Conservation (phyloP, 257 asterid species). For the Lithospermum erythrorhizon region DNA sequence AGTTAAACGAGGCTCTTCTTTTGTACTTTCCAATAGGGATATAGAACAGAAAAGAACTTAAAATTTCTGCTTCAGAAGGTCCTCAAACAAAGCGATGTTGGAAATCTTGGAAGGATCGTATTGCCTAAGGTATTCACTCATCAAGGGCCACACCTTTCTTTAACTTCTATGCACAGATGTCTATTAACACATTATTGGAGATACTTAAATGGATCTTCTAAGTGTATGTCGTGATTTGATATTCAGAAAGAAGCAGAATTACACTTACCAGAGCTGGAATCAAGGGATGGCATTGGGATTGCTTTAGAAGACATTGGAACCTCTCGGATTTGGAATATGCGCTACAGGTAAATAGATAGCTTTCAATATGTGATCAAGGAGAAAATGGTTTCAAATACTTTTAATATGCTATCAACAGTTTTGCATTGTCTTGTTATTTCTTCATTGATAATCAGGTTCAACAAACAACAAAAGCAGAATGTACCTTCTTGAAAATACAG, state of each 20-base stretch:
- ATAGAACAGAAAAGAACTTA: slow-evolving; percentile 64
- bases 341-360: slow-evolving; percentile 43
- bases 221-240: background rate
- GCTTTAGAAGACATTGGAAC: slow-evolving; percentile 91
- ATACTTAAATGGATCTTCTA: background rate
- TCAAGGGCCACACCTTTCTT: background rate
- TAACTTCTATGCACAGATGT: too few relatives aligned
- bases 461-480: slow-evolving; percentile 89
- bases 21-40: slow-evolving; percentile 19
- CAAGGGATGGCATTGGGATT: slow-evolving; percentile 82
- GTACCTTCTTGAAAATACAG: slow-evolving; percentile 91
- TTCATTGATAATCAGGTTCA: slow-evolving; percentile 16
- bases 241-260: slow-evolving; percentile 80
- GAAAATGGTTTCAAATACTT: too few relatives aligned
- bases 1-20: background rate
- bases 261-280: slow-evolving; percentile 80
- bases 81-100: slow-evolving; percentile 96
- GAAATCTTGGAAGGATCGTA: slow-evolving; percentile 87
- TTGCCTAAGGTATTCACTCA: slow-evolving; percentile 59
- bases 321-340: slow-evolving; percentile 77
- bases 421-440: background rate
- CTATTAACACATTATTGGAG: background rate
- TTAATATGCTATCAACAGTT: background rate
- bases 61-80: slow-evolving; percentile 92
- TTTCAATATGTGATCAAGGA: background rate